Evolutionary conservation across 176 grass and related monocot species (phyloP), one percentile per base, ranked within the genome.

Genomic region (Rhipidocladum racemiflorum): DNA sequence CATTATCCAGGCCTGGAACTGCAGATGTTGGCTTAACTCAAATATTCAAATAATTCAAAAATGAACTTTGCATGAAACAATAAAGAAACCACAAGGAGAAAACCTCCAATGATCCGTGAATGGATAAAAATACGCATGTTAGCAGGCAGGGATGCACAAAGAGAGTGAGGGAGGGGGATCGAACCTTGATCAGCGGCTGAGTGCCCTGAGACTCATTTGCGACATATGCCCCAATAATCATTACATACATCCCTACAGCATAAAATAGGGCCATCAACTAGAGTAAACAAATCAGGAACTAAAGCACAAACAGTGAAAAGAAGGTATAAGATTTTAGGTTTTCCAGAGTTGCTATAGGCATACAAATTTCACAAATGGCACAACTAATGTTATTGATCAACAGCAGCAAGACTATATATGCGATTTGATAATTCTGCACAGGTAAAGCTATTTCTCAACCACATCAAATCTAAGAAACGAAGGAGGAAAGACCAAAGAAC

Each of bases 221-320:
- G 56, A 83, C 28, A 30, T 84, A 95, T 49, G 84, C 78, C 3
- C 92, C 92, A 65, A 98, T 66, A 60, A 94, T 73, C 92, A 98
- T 88, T 15, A 98, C 88, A 79, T 91, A 98, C 90, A 91, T 91
- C 44, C 95, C 92, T 97, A 39, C 67, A 86, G 4, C 43, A 65
- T 17, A 82, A 90, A 75, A 59, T 16, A 30, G 8, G 5, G 18
- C 9, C 57, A 78, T 73, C 72, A 81, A 14, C 4, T 12, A 66
- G 78, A 45, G 2, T 57, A 53, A 78, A 43, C 40, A 81, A 61
- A 80, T 55, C 13, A 74, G n/a, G 35, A 50, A 42, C 20, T 11
- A 53, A 1, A 20, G 63, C 34, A 66, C 14, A 68, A 64, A 54
- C 14, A 28, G 28, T 24, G 2, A 59, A 20, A 42, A n/a, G n/a